These are phyloP conservation scores for Rosa rugosa DNA, from an alignment of 306 rosid genomes.

Conservation along the genomic window DNA sequence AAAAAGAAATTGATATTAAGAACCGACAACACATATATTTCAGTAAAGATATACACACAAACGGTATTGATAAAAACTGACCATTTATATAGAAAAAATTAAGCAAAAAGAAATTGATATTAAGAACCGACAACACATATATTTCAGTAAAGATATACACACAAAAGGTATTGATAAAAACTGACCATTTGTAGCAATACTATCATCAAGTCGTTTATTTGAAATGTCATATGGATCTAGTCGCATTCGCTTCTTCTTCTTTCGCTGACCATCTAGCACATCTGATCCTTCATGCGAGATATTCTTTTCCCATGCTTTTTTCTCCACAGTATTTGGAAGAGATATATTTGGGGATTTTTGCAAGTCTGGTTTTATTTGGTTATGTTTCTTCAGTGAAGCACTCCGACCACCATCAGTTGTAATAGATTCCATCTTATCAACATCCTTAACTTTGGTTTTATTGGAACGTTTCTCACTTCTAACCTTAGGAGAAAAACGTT, in stretches of 20 bases:
- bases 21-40: too few relatives aligned
- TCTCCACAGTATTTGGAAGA: constrained; percentile 37
- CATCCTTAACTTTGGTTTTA: constrained; percentile 31
- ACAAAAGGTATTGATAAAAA: constrained; percentile 6
- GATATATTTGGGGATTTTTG: constrained; percentile 21
- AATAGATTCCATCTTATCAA: constrained; percentile 17
- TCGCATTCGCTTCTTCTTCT: constrained; percentile 70
- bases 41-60: too few relatives aligned
- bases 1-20: too few relatives aligned
- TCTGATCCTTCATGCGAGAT: constrained; percentile 37
- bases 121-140: background rate
- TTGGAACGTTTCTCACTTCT: constrained; percentile 28
- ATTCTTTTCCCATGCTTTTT: constrained; percentile 27
- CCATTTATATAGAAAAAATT: background rate
- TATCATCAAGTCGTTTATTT: constrained; percentile 78
- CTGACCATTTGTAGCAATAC: constrained; percentile 48
- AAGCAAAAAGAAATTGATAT: background rate
- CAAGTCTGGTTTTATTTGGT: constrained; percentile 31
- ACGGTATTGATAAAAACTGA: too few relatives aligned
- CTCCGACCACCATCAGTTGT: constrained; percentile 21
- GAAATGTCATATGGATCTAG: constrained; percentile 73
- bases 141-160: constrained; percentile 10
- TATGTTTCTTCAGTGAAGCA: constrained; percentile 37
- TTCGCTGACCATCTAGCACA: constrained; percentile 41
- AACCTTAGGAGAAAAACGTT: constrained; percentile 23